Evolutionary conservation across 805 yeast species (phyloP), one percentile per base, ranked within the genome.

Genomic region (Monosporozyma unispora): DNA sequence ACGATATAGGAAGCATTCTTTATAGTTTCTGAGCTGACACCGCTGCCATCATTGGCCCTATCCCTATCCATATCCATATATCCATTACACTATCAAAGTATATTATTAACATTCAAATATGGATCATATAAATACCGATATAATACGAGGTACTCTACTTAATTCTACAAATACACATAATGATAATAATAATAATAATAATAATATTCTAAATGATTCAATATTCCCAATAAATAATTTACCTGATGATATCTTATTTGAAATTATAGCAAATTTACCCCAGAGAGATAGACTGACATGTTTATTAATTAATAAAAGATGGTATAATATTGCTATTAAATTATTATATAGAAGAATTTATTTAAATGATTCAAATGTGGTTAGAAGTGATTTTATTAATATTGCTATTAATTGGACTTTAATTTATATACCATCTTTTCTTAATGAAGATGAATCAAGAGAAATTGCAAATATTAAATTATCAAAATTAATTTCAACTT

Each of bases 361-460:
- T 49, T 56, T 72, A 19, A 72, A 72, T 49, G 75, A 72, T 50
- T 68, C 73, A 14, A 62, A 60, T 25, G 70, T 72, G n/a, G 73
- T 70, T 19, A 54, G 54, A 33, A 66, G 71, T 18, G 64, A 63
- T 28, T 59, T 59, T 8, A 63, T 66, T 55, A 53, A 54, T 41
- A 50, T 71, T 31, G 74, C 75, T 1, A 62, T 72, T 10, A 67
- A 69, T 25, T 72, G 76, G 76, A 58, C 74, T 4, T 56, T 66
- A 40, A 53, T 72, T 31, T 49, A 54, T 19, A 59, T 60, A 5
- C 66, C 67, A 1, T 53, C 63, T 14, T 57, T 50, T 35, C 46
- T 57, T 28, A 42, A 54, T 0, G 69, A 66, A 46, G 58, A 55
- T 1, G 58, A 56, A 14, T 58, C 69, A 3, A 57, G 67, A 19